A percentile compares a stretch with the other conserved stretches of the same genome.
These are phyloP conservation scores for Aspergillus haitiensis DNA, from an alignment of 495 filamentous ascomycete genomes.

Conservation along the genomic window DNA sequence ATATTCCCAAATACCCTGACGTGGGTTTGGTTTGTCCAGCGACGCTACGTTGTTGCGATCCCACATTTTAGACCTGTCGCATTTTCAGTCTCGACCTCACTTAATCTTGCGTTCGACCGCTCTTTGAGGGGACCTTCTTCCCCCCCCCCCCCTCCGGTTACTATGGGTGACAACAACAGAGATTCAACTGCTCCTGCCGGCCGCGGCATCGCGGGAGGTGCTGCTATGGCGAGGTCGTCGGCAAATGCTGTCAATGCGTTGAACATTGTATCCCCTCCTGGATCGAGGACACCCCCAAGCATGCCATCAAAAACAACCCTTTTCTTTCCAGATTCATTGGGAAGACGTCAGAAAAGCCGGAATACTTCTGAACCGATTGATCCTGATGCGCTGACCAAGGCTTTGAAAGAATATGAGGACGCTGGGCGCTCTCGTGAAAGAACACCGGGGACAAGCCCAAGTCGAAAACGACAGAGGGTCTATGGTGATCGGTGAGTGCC, in stretches of 20 bases:
- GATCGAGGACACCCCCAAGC: constrained; percentile 48
- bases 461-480: constrained; percentile 80
- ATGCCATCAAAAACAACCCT: constrained; percentile 44
- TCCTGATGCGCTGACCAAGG: constrained; percentile 59
- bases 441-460: constrained; percentile 75
- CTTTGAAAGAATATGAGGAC: constrained; percentile 63
- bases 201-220: constrained; percentile 19
- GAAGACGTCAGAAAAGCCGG: constrained; percentile 28
- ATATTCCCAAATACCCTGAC: constrained; percentile 1
- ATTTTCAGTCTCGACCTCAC: constrained; percentile 18
- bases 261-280: constrained; percentile 43
- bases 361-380: constrained; percentile 59
- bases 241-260: constrained; percentile 26
- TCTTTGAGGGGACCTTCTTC: constrained; percentile 16
- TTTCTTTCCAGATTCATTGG: constrained; percentile 38
- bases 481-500: constrained; percentile 73
- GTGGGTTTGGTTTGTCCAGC: constrained; percentile 13
- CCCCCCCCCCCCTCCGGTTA: constrained; percentile 7
- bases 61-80: constrained; percentile 25
- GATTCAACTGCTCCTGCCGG: constrained; percentile 18
- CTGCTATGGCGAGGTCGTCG: constrained; percentile 21
- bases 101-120: constrained; percentile 24
- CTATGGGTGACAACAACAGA: constrained; percentile 29
- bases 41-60: constrained; percentile 20
- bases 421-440: constrained; percentile 62